Conservation (phyloP, 2,329 filamentous ascomycete species). For the Diaporthe vexans region DNA sequence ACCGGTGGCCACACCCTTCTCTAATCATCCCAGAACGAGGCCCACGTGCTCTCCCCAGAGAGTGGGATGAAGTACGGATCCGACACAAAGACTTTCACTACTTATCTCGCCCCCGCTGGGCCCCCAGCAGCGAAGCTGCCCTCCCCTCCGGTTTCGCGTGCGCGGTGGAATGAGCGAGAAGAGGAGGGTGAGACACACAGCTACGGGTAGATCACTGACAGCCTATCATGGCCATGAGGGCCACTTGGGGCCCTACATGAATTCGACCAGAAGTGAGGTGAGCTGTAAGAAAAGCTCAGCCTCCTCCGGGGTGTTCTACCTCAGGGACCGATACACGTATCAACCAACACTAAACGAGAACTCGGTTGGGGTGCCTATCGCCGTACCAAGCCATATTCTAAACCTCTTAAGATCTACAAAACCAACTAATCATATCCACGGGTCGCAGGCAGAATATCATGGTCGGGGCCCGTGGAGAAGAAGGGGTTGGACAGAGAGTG, state of each 20-base stretch:
- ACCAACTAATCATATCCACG: background rate
- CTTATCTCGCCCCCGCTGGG: background rate
- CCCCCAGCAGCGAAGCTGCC: background rate
- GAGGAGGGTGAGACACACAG: slow-evolving; percentile 8
- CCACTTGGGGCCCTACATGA: background rate
- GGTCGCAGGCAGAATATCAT: background rate
- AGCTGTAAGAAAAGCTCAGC: slow-evolving; percentile 9
- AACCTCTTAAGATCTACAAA: background rate
- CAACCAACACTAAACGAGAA: background rate
- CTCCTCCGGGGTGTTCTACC: background rate
- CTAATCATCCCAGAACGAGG: background rate
- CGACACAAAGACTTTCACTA: background rate
- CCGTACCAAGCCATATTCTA: background rate
- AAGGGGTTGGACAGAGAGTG: background rate
- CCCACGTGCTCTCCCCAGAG: slow-evolving; percentile 23
- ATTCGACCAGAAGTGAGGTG: background rate
- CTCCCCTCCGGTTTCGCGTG: slow-evolving; percentile 24
- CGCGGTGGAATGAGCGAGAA: background rate
- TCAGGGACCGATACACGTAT: background rate
- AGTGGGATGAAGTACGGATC: slow-evolving; percentile 17
- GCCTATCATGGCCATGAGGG: background rate
- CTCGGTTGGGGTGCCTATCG: background rate
- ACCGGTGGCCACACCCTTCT: slow-evolving; percentile 24
- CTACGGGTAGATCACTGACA: background rate
- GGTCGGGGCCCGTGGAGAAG: background rate